phyloP scores from a whole-genome alignment of 805 yeast genomes.

The Scheffersomyces coipomensis region DNA sequence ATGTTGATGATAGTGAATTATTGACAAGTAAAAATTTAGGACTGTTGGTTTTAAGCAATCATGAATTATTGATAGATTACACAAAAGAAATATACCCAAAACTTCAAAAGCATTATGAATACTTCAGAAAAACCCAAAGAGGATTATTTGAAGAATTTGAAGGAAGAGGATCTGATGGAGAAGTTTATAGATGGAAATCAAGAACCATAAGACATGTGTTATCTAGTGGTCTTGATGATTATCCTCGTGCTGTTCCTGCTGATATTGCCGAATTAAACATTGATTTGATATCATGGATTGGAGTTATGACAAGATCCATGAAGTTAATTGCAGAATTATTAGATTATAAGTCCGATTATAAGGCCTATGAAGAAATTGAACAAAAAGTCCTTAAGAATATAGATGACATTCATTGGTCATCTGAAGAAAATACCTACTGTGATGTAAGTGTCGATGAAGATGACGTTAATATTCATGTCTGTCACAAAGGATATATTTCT shows the following conservation, averaged over 20 bases:
- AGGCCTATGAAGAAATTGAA: slow-evolving; percentile 52
- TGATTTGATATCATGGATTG: slow-evolving; percentile 90
- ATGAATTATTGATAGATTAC: slow-evolving; percentile 57
- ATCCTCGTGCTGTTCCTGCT: slow-evolving; percentile 80
- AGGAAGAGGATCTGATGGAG: slow-evolving; percentile 43
- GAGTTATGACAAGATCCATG: slow-evolving; percentile 86
- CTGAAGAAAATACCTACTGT: slow-evolving; percentile 65
- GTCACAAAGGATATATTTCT: slow-evolving; percentile 87
- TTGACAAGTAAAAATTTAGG: slow-evolving; percentile 33
- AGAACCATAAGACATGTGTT: slow-evolving; percentile 81
- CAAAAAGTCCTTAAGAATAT: slow-evolving; percentile 59
- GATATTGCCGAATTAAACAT: slow-evolving; percentile 89
- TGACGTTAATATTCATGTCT: slow-evolving; percentile 65
- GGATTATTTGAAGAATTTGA: slow-evolving; percentile 76
- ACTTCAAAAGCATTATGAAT: slow-evolving; percentile 71
- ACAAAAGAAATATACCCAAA: slow-evolving; percentile 72
- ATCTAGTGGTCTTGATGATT: slow-evolving; percentile 94
- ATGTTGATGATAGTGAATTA: slow-evolving; percentile 17
- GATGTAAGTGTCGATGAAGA: slow-evolving; percentile 76
- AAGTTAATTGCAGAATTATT: slow-evolving; percentile 65
- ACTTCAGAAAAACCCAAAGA: slow-evolving; percentile 79
- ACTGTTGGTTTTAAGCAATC: slow-evolving; percentile 53
- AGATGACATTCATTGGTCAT: slow-evolving; percentile 80
- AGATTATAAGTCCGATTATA: slow-evolving; percentile 57
- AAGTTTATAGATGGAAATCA: slow-evolving; percentile 92